Conservation (phyloP, 768 basidiomycete species). For the Tephrocybe sp. region DNA sequence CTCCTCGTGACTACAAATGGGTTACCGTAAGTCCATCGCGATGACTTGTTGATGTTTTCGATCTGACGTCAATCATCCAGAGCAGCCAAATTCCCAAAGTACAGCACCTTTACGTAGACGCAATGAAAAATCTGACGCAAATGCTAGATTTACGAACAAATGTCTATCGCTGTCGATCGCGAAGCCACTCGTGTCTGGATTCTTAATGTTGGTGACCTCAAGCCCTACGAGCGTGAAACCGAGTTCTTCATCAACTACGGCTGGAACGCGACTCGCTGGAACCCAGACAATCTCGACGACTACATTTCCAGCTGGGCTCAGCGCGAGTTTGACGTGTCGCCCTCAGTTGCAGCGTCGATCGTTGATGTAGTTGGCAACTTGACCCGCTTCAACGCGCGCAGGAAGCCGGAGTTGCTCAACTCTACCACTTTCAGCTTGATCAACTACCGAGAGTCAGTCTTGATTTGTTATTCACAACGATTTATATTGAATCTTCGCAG, state of each 20-base stretch:
- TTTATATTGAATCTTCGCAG: conserved; percentile 27
- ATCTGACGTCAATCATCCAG: conserved; percentile 22
- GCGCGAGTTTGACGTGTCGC: conserved; percentile 56
- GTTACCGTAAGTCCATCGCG: conserved; percentile 42
- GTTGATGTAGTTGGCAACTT: conserved; percentile 53
- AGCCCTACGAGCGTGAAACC: conserved; percentile 67
- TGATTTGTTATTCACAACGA: background rate
- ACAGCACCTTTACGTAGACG: no score
- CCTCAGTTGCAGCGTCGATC: conserved; percentile 38
- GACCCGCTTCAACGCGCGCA: conserved; percentile 52
- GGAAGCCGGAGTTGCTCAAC: conserved; percentile 67
- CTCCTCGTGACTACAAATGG: conserved; percentile 70
- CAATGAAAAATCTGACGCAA: background rate
- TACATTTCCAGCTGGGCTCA: conserved; percentile 60
- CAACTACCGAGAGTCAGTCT: conserved; percentile 65
- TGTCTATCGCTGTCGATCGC: conserved; percentile 62
- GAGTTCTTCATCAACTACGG: conserved; percentile 67
- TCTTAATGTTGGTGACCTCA: conserved; percentile 75
- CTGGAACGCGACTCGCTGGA: conserved; percentile 58
- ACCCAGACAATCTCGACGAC: conserved; percentile 46
- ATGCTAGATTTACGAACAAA: conserved; percentile 59
- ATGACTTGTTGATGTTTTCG: background rate
- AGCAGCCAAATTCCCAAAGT: conserved; percentile 52
- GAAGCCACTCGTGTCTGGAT: conserved; percentile 64
- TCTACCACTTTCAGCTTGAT: conserved; percentile 58